Evolutionary conservation across 768 basidiomycete genomes (phyloP), one percentile per base, ranked within the genome.

Genomic region (Macrolepiota albuminosa): DNA sequence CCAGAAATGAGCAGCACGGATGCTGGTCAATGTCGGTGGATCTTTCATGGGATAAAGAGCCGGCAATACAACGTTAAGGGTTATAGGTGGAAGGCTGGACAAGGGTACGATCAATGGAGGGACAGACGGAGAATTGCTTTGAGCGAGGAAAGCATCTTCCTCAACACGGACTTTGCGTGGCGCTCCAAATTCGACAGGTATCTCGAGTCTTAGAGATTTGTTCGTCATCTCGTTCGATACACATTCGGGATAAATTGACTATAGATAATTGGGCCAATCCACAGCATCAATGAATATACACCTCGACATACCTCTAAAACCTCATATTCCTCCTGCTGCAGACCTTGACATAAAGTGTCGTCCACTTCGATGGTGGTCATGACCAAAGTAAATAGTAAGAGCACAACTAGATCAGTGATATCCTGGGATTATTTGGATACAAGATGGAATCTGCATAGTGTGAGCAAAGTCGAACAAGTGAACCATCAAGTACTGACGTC

Each of bases 201-300:
- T 75, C 63, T 89, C 83, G 24, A 88, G 80, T 66, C 79, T 85
- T 46, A 88, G 60, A 4, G 68, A 63, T 1, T 75, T 76, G 54
- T 76, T 70, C 34, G 69, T 64, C 26, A 70, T 70, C 50, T 74
- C 69, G 57, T 73, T 79, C 6, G 83, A 80, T 42, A 88, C 63
- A 67, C 77, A 90, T 67, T 90, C 87, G 40, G 90, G 90, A 68
- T 86, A 88, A 48, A 91, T 91, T n/a, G 89, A 84, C 89, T 91
- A 63, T 9, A 36, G 26, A 42, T 40, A 45, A 45, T 50, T 51
- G 57, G 40, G 36, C 39, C 11, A 46, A 34, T 10, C 7, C n/a
- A 14, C 16, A 4, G 36, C n/a, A 42, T 34, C n/a, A 4, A 29
- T 43, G 9, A 26, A 18, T 34, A 18, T 34, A 13, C 18, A 48